phyloP scores from a whole-genome alignment of 2,329 filamentous ascomycete species.

The Mariannaea sp. region DNA sequence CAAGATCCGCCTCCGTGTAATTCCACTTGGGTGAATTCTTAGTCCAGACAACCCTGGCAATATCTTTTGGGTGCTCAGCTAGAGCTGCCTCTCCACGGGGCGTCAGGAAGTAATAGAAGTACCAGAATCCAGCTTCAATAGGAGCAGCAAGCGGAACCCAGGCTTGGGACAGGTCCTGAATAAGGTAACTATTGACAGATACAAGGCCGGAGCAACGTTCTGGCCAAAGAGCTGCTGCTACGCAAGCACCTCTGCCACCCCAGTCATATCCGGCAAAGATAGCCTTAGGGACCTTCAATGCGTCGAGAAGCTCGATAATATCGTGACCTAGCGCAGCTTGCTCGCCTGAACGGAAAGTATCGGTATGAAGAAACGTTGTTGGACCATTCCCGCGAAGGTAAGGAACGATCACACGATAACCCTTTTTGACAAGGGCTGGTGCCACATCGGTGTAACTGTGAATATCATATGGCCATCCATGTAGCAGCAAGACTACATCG shows the following conservation, averaged over 20 bases:
- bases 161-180: constrained; percentile 4
- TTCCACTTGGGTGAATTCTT: constrained; percentile 3
- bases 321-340: constrained; percentile 36
- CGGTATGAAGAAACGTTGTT: constrained; percentile 29
- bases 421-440: constrained; percentile 24
- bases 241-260: constrained; percentile 36
- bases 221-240: constrained; percentile 36
- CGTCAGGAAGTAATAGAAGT: constrained; percentile 3
- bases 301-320: constrained; percentile 35
- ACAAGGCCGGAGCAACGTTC: constrained; percentile 36
- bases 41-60: neutral
- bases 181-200: constrained; percentile 26
- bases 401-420: constrained; percentile 36
- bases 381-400: constrained; percentile 37
- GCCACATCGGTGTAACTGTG: constrained; percentile 32
- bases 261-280: constrained; percentile 39
- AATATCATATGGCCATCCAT: constrained; percentile 38
- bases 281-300: constrained; percentile 30
- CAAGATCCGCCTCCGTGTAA: constrained; percentile 2
- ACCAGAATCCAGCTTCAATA: constrained; percentile 4
- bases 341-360: constrained; percentile 33
- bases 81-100: neutral
- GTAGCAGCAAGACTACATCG: constrained; percentile 31
- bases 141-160: neutral
- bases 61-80: constrained; percentile 1